Evolutionary conservation across 441 rosid species (phyloP).

Genomic region (Populus hybrid): DNA sequence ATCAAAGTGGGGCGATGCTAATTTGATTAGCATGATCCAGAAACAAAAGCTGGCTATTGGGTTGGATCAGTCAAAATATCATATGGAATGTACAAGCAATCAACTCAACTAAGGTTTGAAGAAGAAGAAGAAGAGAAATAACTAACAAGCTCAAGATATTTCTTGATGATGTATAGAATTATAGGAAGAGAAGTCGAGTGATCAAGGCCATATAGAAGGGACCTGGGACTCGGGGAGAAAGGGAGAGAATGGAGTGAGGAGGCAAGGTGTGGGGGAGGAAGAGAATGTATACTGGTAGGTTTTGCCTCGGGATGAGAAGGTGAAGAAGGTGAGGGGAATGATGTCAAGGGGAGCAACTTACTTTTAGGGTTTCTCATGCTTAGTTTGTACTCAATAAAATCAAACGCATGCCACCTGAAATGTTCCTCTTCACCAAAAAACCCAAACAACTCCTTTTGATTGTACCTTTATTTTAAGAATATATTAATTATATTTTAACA

Average conservation of each 20-base stretch:
- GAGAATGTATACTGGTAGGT: conserved; percentile 31
- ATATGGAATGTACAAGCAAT: no score
- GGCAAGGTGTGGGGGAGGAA: conserved; percentile 6
- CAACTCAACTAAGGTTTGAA: not conserved
- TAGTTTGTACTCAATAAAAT: conserved; percentile 50
- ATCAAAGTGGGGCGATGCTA: no score
- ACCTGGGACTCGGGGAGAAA: not conserved
- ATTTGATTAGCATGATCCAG: no score
- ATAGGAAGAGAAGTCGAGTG: not conserved
- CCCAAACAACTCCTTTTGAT: conserved; percentile 36
- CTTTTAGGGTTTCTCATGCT: conserved; percentile 75
- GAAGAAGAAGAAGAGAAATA: not conserved
- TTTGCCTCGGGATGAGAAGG: conserved; percentile 60
- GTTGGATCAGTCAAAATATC: no score
- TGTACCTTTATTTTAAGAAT: conserved; percentile 26
- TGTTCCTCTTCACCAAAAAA: conserved; percentile 36
- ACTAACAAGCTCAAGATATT: no score
- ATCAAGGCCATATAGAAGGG: not conserved
- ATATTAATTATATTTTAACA: conserved; percentile 5
- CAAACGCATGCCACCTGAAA: conserved; percentile 65
- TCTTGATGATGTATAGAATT: not conserved
- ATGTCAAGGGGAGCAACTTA: conserved; percentile 51
- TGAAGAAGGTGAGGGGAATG: conserved; percentile 68
- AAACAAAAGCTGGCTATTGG: no score
- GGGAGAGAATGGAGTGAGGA: conserved; percentile 8